Evolutionary conservation across 768 basidiomycete species (phyloP), one percentile per base, ranked within the genome.

Genomic region (Megacollybia marginata): DNA sequence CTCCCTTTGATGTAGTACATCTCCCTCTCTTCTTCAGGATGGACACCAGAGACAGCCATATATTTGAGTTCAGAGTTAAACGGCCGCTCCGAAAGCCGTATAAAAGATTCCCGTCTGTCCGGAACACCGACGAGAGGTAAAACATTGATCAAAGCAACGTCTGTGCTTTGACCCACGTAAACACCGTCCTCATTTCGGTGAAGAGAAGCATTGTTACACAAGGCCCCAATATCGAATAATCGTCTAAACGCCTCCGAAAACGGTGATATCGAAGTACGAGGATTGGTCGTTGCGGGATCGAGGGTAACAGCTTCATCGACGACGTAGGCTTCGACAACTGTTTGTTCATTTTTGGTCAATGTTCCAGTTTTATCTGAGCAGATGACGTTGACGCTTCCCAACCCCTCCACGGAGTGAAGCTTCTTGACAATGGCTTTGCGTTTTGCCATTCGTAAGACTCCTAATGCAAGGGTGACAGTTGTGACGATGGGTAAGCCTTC

Each of bases 401-500:
- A 71, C 0, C 92, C 82, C 65, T 98, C 94, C 2, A 98, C 94
- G 2, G 89, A 92, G 54, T 93, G 95, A 40, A 97, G 68, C 61
- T 94, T 97, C 70, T 98, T 98, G 40, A 97, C 93, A 52, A 98
- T 97, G 0, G 94, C 94, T 53, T 92, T 94, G 18, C 92, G 80
- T 57, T 88, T 90, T 1, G 92, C 82, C 95, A 97, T 97, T 10
- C 95, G 70, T 55, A 96, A 65, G 2, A 98, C 94, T 75, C n/a
- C n/a, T n/a, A n/a, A n/a, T 1, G 95, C 95, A 35, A 98, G 82
- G 5, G 95, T 98, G 20, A 98, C 94, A 0, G 94, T 98, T 0
- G 95, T 97, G 20, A 98, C 94, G 50, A 98, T 96, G 0, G 94
- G 94, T 13, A 98, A 69, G 12, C 94, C 94, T 69, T 98, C 95